Evolutionary conservation across 164 flowering plant species (phyloP).

Genomic region (Magnolia sinica): DNA sequence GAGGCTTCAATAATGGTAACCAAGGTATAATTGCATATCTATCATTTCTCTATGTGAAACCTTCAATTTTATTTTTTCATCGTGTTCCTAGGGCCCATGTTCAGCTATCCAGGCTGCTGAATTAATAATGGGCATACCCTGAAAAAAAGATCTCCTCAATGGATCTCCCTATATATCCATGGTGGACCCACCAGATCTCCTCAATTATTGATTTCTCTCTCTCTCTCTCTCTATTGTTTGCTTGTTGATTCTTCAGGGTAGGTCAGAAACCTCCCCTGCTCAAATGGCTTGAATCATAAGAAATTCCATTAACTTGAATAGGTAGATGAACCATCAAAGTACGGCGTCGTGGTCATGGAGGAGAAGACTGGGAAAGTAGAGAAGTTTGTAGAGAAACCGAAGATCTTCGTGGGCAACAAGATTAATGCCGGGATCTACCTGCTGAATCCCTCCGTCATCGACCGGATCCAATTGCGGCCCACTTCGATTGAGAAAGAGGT

Average conservation of each 20-base stretch:
- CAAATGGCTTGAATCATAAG: no score
- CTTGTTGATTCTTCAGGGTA: not conserved
- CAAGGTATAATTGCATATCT: conserved; percentile 48
- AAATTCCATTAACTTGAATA: conserved; percentile 18
- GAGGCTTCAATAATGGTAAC: conserved; percentile 99
- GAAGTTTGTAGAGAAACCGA: conserved; percentile 91
- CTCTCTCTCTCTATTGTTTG: not conserved
- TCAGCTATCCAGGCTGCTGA: no score
- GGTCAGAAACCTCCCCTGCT: not conserved
- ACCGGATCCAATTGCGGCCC: conserved; percentile 75
- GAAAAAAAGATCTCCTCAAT: no score
- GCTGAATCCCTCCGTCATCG: conserved; percentile 90
- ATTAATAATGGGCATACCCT: no score
- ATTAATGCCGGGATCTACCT: conserved; percentile 98
- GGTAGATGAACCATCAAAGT: conserved; percentile 99
- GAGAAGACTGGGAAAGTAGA: conserved; percentile 85
- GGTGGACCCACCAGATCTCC: not conserved
- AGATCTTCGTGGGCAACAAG: conserved; percentile 91
- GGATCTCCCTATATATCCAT: no score
- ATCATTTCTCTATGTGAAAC: not conserved
- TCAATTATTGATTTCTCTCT: no score
- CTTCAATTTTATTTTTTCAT: not conserved
- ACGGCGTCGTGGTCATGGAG: conserved; percentile 94
- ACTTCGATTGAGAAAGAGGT: conserved; percentile 95
- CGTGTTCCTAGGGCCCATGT: no score